Evolutionary conservation across 345 rosid species (phyloP), one percentile per base, ranked within the genome.

Genomic region (Dovyalis caffra): DNA sequence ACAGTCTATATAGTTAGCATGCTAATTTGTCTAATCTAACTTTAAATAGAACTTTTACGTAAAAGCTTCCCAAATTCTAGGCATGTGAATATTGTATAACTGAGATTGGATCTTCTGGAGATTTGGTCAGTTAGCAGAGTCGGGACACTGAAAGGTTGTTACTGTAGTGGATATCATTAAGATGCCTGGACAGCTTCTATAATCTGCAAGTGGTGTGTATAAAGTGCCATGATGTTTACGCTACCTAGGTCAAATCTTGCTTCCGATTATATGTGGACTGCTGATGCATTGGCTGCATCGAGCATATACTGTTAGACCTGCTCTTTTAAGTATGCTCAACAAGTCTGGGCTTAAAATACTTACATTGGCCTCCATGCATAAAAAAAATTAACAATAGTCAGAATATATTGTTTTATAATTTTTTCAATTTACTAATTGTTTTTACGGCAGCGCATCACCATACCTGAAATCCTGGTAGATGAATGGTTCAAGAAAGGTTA

Each of bases 401-500:
- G 3, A 64, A 16, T 35, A 16, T 28, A 10, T 33, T 74, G 61
- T 33, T 47, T 64, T 47, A 21, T 12, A 21, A 60, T n/a, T 49
- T 31, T 8, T 11, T 64, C 37, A 31, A 31, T 64, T 29, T 32
- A 64, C 37, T 34, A 20, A 21, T 63, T 3, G 7, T 70, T 45
- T 72, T 80, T 51, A 34, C 79, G 47, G 72, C 93, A 95, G 99
- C 98, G 99, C 43, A 85, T 95, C 64, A 89, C 93, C 9, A 76
- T 90, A 43, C 89, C 92, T 2, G 98, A 95, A 84, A 87, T 93
- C 51, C 84, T 95, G 70, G 90, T 87, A 83, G 90, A 93, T 82
- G 88, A 84, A 78, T 95, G 99, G 99, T 95, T 95, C 77, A 91
- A 89, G 80, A 91, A 88, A 86, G 91, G 69, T 83, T 93, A 91